These are phyloP conservation scores for Cephalotrichum gorgonifer DNA, from an alignment of 2,329 filamentous ascomycete genomes.

Conservation along the genomic window DNA sequence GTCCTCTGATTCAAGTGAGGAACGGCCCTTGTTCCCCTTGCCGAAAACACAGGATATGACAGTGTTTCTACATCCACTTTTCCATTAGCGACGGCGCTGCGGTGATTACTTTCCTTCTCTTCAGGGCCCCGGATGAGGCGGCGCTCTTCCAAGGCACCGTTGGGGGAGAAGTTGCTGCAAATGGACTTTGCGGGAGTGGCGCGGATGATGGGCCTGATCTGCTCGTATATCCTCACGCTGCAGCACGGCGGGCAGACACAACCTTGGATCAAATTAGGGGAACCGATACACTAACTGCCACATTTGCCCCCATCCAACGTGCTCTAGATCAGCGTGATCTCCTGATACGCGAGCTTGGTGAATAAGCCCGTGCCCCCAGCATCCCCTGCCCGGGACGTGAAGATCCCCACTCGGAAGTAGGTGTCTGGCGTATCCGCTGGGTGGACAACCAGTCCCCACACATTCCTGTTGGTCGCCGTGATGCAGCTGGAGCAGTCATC, in stretches of 20 bases:
- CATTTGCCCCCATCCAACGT: too few relatives aligned
- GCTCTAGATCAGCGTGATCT: not conserved
- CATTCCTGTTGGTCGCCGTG: not conserved
- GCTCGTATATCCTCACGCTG: conserved; percentile 39
- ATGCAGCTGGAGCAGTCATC: not conserved
- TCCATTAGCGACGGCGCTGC: conserved; percentile 17
- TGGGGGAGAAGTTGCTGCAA: not conserved
- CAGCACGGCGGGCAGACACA: conserved; percentile 32
- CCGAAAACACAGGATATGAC: too few relatives aligned
- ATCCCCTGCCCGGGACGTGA: not conserved
- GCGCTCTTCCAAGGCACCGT: conserved; percentile 4
- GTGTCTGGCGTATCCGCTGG: not conserved
- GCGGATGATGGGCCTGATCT: conserved; percentile 23
- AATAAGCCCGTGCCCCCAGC: not conserved
- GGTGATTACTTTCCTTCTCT: conserved; percentile 27
- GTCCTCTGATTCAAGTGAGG: too few relatives aligned
- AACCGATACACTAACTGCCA: not conserved
- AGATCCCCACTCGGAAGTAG: not conserved
- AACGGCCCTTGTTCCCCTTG: too few relatives aligned
- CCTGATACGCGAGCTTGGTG: not conserved
- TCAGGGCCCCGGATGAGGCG: conserved; percentile 22
- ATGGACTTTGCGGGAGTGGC: conserved; percentile 17
- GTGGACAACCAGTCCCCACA: not conserved
- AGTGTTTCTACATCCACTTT: conserved; percentile 21
- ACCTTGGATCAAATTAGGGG: conserved; percentile 13